These are phyloP conservation scores for Eimeria brunetti DNA, from an alignment of 169 alveolate genomes.

Conservation along the genomic window DNA sequence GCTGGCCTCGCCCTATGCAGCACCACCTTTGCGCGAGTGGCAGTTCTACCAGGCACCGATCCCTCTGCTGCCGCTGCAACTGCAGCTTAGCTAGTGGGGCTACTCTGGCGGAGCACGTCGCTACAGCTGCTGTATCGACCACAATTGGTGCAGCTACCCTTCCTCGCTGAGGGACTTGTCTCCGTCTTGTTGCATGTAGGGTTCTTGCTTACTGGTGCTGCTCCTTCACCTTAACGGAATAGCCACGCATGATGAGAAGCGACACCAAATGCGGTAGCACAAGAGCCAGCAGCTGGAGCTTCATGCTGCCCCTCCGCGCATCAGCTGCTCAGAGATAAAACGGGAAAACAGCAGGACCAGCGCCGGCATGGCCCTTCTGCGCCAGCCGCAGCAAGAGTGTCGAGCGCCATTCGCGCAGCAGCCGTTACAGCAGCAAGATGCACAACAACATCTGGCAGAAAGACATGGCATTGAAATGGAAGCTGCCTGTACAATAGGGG, in stretches of 20 bases:
- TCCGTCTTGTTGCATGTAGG: conserved; percentile 31
- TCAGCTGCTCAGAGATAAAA: neutral
- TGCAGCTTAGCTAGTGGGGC: neutral
- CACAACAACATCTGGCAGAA: conserved; percentile 69
- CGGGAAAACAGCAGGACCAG: conserved; percentile 20
- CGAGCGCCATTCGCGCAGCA: conserved; percentile 34
- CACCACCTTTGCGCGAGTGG: conserved; percentile 27
- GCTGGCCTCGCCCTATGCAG: conserved; percentile 26
- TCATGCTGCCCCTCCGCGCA: conserved; percentile 16
- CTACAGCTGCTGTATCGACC: neutral
- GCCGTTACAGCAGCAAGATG: conserved; percentile 67
- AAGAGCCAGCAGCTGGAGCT: neutral
- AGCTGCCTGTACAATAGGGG: conserved; percentile 67
- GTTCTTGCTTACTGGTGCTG: conserved; percentile 59
- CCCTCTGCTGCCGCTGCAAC: conserved; percentile 10
- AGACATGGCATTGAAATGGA: conserved; percentile 78
- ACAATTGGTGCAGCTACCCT: neutral
- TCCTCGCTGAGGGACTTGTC: conserved; percentile 7
- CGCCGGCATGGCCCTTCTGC: conserved; percentile 68
- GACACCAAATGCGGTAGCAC: neutral
- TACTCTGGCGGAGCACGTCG: neutral
- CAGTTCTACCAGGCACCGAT: neutral
- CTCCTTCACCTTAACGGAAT: conserved; percentile 32
- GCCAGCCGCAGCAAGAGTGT: conserved; percentile 65
- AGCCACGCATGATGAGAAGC: conserved; percentile 25